A percentile compares a stretch with the other conserved stretches of the same genome.
phyloP scores from a whole-genome alignment of 495 filamentous ascomycete genomes.

The Chlorociboria aeruginascens region DNA sequence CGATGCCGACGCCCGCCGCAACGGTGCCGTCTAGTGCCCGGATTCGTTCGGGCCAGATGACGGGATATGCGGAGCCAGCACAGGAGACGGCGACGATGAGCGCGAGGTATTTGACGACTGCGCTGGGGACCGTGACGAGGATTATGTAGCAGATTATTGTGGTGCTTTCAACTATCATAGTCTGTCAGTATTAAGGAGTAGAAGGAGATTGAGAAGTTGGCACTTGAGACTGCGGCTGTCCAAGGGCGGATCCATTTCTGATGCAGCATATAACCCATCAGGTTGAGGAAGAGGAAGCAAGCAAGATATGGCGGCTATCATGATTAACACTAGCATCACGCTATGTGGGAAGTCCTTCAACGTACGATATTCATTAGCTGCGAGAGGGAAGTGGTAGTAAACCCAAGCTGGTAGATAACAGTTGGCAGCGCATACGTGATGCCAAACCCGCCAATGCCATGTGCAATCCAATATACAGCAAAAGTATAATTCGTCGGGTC shows the following conservation, averaged over 20 bases:
- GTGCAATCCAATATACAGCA: conserved; percentile 26
- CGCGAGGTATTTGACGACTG: conserved; percentile 28
- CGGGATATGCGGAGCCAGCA: conserved; percentile 29
- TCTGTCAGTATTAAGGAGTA: conserved; percentile 8
- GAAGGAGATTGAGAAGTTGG: neutral
- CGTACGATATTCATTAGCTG: conserved; percentile 34
- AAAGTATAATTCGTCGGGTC: conserved; percentile 30
- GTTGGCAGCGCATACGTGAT: conserved; percentile 30
- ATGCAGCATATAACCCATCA: conserved; percentile 25
- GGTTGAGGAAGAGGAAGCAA: conserved; percentile 28
- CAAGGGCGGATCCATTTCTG: conserved; percentile 26
- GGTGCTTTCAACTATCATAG: conserved; percentile 25
- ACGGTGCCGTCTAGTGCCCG: conserved; percentile 29
- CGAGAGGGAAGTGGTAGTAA: conserved; percentile 27
- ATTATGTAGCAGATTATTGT: conserved; percentile 35
- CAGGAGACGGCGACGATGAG: conserved; percentile 29
- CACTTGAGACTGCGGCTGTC: conserved; percentile 30
- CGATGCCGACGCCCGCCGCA: conserved; percentile 29
- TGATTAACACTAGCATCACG: conserved; percentile 6
- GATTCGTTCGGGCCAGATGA: conserved; percentile 36
- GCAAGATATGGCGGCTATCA: conserved; percentile 28
- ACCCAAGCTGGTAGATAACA: conserved; percentile 32
- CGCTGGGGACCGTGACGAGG: conserved; percentile 27
- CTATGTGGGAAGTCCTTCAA: neutral
- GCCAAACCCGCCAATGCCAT: conserved; percentile 33